Base-by-base conservation (phyloP, 1,139 yeast species). In the Meyerozyma smithsonii region DNA sequence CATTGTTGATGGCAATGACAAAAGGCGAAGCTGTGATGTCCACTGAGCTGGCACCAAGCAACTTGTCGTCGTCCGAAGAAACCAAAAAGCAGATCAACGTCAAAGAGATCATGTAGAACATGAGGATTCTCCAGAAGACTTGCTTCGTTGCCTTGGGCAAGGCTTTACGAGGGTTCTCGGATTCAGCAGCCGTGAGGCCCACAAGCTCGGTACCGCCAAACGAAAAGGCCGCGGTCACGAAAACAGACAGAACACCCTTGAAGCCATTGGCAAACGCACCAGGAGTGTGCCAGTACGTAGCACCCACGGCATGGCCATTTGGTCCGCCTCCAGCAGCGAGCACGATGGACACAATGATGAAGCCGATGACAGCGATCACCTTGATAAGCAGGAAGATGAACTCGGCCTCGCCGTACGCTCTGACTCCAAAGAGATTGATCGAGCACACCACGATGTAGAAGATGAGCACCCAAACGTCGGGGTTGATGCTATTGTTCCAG, bases 1-100 rank as follows among this genome's bases (percentile, higher is more conserved):
- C 82, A 46, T 69, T 62, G 37, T 64, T 64, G 45, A 84, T 73
- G 24, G 92, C 92, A 49, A 73, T 65, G 35, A 73, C 79, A 39
- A 73, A 65, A 5, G 79, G 78, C 2, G 79, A 73, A 14, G 83
- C 77, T 8, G 74, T 74, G 30, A 54, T 72, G 48, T 71, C 76
- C 17, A 59, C 66, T 32, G 66, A 57, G n/a, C 63, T 55, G 14
- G 60, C 52, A 25, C 66, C 68, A 39, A 58, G 50, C 46, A 69
- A 64, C 42, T 60, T 52, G 2, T 47, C 44, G 35, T 64, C 64
- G 44, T 55, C 51, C 47, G 58, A 68, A n/a, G 66, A 64, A 10
- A 62, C 67, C 48, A 62, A 55, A 40, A 61, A 61, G 20, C 64
- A 58, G 39, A 62, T 61, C 38, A 62, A 47, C 12, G 62, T 56